Base-by-base conservation (phyloP, 352 stramenopile species). In the Phytophthora tentaculata region DNA sequence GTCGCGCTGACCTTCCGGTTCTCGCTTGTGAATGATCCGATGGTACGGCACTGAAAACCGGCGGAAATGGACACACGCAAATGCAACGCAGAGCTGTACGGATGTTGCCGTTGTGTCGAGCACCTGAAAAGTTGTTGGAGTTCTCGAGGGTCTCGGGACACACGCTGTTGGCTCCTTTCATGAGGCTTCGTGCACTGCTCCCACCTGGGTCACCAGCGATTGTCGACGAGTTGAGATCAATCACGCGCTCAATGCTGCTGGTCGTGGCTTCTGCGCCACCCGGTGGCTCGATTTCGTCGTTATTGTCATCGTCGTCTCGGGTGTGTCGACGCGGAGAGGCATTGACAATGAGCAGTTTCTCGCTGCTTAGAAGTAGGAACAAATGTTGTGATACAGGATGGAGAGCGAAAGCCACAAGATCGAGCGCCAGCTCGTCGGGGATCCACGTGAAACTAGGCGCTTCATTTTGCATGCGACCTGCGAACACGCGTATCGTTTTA, bases 391-490 rank as follows among this genome's bases (percentile, higher is more conserved):
- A 71, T 9, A 76, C 56, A 1, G 81, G 67, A 49, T 93, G 76
- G n/a, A 91, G 72, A n/a, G 81, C 68, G 23, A 91, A 80, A 2
- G 80, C 83, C 20, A 84, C 71, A 24, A 93, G 73, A 54, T 91
- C 81, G 1, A 89, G 71, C 17, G 77, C 60, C 28, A 77, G 59
- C n/a, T 90, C 82, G 39, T 91, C 83, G 0, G 85, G 85, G 49
- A 89, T 90, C 81, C 82, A 93, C 57, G 83, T 89, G 56, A 89
- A 90, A 26, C 67, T 80, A 24, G 85, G 85, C 9, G 76, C 73
- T 59, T 88, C 79, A 44, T 87, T 85, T 6, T 74, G 72, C 3
- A 67, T 64, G 1, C 71, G 78, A 19, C 82, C 80, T 9, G 76
- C 56, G 55, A 86, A 93, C 19, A 93, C 58, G 0, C 80, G 83